A percentile compares a stretch with the other conserved stretches of the same genome.
Conservation (phyloP, 495 filamentous ascomycete genomes). For the Talaromyces liani region DNA sequence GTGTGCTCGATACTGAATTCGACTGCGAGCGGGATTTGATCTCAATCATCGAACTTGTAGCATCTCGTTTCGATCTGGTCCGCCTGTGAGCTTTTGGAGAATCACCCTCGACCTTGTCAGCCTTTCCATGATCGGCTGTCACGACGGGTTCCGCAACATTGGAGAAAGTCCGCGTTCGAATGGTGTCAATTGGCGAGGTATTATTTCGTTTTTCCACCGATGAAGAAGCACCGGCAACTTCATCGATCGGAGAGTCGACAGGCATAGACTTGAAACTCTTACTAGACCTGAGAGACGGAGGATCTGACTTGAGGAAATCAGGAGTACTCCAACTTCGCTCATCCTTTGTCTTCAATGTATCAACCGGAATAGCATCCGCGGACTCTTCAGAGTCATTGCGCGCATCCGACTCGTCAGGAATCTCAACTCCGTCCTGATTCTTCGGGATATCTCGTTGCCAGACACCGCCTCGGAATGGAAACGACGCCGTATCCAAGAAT, state of each 20-base stretch:
- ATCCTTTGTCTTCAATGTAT: constrained; percentile 34
- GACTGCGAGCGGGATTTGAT: constrained; percentile 56
- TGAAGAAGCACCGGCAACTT: constrained; percentile 28
- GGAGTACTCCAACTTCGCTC: constrained; percentile 57
- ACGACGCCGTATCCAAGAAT: constrained; percentile 70
- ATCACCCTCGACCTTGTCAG: constrained; percentile 38
- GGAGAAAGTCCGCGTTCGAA: constrained; percentile 59
- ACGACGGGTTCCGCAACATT: constrained; percentile 56
- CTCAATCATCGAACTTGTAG: constrained; percentile 55
- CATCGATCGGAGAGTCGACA: constrained; percentile 20
- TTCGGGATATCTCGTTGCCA: constrained; percentile 58
- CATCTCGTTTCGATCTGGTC: constrained; percentile 44
- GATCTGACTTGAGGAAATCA: constrained; percentile 25
- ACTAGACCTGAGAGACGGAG: constrained; percentile 24
- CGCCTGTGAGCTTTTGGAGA: constrained; percentile 23
- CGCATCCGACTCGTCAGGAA: constrained; percentile 49
- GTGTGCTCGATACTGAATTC: constrained; percentile 46
- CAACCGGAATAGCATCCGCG: constrained; percentile 25
- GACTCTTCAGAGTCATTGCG: constrained; percentile 33
- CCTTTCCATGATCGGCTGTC: constrained; percentile 52
- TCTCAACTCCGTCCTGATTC: constrained; percentile 40
- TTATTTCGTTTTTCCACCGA: constrained; percentile 27
- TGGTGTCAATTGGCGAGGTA: constrained; percentile 42
- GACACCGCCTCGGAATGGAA: constrained; percentile 82
- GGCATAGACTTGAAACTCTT: constrained; percentile 19